phyloP scores from a whole-genome alignment of 768 basidiomycete species.

The Candolleomyces efflorescens region DNA sequence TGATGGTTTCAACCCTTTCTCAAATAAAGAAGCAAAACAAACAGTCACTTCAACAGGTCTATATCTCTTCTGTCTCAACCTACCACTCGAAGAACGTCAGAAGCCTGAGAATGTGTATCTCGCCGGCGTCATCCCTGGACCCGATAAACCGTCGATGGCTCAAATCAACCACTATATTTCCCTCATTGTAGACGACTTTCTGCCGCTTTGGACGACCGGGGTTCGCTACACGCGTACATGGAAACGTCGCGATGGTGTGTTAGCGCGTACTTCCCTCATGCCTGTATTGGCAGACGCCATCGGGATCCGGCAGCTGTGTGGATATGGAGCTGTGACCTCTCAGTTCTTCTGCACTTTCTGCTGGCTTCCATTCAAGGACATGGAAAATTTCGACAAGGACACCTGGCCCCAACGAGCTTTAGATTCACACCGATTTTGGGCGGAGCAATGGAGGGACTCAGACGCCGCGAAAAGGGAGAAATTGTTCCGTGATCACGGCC shows the following conservation, averaged over 20 bases:
- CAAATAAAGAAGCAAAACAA: conserved; percentile 21
- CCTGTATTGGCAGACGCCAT: conserved; percentile 30
- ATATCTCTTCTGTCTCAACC: conserved; percentile 27
- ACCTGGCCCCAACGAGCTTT: conserved; percentile 13
- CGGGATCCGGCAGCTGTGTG: conserved; percentile 22
- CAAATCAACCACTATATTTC: conserved; percentile 32
- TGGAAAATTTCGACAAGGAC: conserved; percentile 16
- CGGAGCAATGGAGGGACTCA: neutral
- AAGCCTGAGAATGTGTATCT: conserved; percentile 31
- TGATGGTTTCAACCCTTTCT: conserved; percentile 31
- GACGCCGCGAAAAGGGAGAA: neutral
- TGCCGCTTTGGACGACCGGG: conserved; percentile 24
- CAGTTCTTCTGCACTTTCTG: conserved; percentile 18
- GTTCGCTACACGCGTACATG: conserved; percentile 18
- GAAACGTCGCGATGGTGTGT: conserved; percentile 12
- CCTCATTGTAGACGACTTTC: conserved; percentile 32
- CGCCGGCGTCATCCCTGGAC: conserved; percentile 35
- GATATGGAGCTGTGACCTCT: conserved; percentile 13
- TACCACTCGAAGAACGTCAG: conserved; percentile 24
- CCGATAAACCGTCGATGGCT: conserved; percentile 22
- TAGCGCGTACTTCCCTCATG: conserved; percentile 21
- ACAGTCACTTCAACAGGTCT: conserved; percentile 18
- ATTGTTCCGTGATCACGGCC: conserved; percentile 3
- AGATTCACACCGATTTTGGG: neutral
- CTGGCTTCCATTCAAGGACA: conserved; percentile 7